These are phyloP conservation scores for Trametes gibbosa DNA, from an alignment of 768 basidiomycete species.

Conservation along the genomic window DNA sequence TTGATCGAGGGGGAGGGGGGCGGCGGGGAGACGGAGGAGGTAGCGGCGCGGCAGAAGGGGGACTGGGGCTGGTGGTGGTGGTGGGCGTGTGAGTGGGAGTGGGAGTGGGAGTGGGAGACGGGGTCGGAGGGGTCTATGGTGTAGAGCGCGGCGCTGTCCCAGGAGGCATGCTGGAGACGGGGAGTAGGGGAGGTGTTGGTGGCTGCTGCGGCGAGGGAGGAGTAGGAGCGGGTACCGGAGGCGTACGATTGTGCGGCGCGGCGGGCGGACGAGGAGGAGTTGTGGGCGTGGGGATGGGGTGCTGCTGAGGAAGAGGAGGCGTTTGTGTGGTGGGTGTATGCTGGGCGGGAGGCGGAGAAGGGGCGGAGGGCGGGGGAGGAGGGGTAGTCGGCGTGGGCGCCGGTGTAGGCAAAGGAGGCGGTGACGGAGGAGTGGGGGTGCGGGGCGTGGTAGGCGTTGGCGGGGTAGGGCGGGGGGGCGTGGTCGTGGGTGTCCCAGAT, in stretches of 20 bases:
- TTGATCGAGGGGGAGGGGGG: slow-evolving; percentile 14
- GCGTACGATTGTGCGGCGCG: background rate
- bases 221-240: slow-evolving; percentile 7
- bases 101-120: background rate
- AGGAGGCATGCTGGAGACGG: slow-evolving; percentile 14
- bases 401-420: slow-evolving; percentile 3
- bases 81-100: background rate
- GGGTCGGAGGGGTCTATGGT: slow-evolving; percentile 17
- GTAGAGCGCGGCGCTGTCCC: slow-evolving; percentile 16
- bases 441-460: slow-evolving; percentile 2
- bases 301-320: background rate
- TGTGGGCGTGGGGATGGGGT: no score
- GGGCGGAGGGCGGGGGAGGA: background rate
- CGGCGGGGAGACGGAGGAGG: background rate
- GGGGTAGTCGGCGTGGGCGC: slow-evolving; percentile 2
- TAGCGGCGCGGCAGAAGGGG: background rate
- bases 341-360: background rate
- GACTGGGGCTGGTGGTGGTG: background rate
- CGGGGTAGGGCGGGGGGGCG: slow-evolving; percentile 6
- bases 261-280: background rate
- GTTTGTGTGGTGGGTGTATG: background rate
- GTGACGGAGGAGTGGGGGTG: slow-evolving; percentile 10
- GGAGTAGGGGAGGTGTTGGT: background rate
- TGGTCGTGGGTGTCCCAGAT: slow-evolving; percentile 13
- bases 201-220: slow-evolving; percentile 5